A percentile compares a stretch with the other conserved stretches of the same genome.
These are phyloP conservation scores for Aspergillus tamarii DNA, from an alignment of 2,329 filamentous ascomycete genomes.

Conservation along the genomic window DNA sequence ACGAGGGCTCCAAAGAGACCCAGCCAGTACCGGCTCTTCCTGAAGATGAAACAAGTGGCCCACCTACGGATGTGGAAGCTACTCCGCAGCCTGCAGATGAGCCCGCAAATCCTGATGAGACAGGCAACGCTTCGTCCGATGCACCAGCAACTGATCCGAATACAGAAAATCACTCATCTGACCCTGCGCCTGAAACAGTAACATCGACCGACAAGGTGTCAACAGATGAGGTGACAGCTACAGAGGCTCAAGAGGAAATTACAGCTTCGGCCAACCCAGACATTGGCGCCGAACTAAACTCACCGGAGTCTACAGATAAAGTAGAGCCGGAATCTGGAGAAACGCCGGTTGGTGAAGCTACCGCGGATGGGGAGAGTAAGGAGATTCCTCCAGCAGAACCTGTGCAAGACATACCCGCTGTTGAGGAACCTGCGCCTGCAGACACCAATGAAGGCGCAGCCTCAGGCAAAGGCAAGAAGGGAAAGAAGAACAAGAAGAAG, in stretches of 20 bases:
- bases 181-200: slow-evolving; percentile 14
- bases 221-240: slow-evolving; percentile 12
- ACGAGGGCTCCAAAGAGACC: slow-evolving; percentile 12
- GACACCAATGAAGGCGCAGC: slow-evolving; percentile 7
- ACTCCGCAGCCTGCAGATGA: slow-evolving; percentile 7
- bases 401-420: slow-evolving; percentile 9
- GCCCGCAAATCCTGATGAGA: slow-evolving; percentile 11
- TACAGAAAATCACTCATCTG: slow-evolving; percentile 13
- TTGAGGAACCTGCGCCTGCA: slow-evolving; percentile 1
- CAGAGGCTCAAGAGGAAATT: background rate
- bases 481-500: slow-evolving; percentile 36
- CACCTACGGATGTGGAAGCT: background rate
- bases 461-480: slow-evolving; percentile 15
- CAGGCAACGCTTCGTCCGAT: background rate
- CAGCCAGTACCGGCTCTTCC: slow-evolving; percentile 1
- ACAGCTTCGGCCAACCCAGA: background rate
- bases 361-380: background rate
- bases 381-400: slow-evolving; percentile 17
- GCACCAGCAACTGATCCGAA: slow-evolving; percentile 2
- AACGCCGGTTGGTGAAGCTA: slow-evolving; percentile 7
- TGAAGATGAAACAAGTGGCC: background rate
- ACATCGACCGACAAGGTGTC: slow-evolving; percentile 10
- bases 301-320: background rate
- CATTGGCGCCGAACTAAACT: background rate
- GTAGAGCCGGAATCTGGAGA: slow-evolving; percentile 19